Conservation (phyloP, 805 yeast genomes). For the Candida gorgasii region DNA sequence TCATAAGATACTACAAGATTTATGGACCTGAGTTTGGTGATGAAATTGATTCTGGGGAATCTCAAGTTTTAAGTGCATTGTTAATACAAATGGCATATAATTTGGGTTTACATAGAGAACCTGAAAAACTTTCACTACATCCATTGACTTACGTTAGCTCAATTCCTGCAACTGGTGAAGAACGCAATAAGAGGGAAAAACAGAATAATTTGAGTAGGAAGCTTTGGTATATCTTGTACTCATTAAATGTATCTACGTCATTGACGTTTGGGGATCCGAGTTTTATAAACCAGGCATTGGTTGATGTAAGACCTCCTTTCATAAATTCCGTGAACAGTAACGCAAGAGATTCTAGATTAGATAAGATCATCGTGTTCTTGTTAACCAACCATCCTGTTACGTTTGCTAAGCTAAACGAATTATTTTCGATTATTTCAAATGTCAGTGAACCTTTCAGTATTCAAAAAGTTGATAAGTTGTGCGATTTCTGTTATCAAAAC, state of each 20-base stretch:
- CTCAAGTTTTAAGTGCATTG: slow-evolving; percentile 50
- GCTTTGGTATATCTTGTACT: slow-evolving; percentile 23
- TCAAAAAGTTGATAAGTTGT: slow-evolving; percentile 14
- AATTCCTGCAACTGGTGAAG: too few relatives aligned
- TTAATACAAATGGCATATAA: slow-evolving; percentile 39
- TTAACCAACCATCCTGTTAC: slow-evolving; percentile 4
- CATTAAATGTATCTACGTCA: slow-evolving; percentile 14
- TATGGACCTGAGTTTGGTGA: slow-evolving; percentile 58
- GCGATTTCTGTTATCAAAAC: slow-evolving; percentile 12
- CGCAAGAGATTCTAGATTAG: slow-evolving; percentile 16
- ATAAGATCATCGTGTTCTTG: slow-evolving; percentile 11
- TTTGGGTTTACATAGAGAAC: slow-evolving; percentile 42
- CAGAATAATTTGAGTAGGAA: slow-evolving; percentile 24
- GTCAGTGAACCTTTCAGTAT: slow-evolving; percentile 16
- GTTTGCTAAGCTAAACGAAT: slow-evolving; percentile 13
- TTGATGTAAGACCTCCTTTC: slow-evolving; percentile 19
- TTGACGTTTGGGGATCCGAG: slow-evolving; percentile 22
- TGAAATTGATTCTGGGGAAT: slow-evolving; percentile 56
- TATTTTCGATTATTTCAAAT: slow-evolving; percentile 18
- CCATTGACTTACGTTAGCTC: too few relatives aligned
- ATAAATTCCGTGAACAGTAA: slow-evolving; percentile 18
- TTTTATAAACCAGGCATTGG: slow-evolving; percentile 10
- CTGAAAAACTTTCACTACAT: too few relatives aligned
- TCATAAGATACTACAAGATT: slow-evolving; percentile 50
- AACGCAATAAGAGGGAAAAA: slow-evolving; percentile 18